phyloP scores from a whole-genome alignment of 2,329 filamentous ascomycete genomes.

The Fusarium solani-melongenae region DNA sequence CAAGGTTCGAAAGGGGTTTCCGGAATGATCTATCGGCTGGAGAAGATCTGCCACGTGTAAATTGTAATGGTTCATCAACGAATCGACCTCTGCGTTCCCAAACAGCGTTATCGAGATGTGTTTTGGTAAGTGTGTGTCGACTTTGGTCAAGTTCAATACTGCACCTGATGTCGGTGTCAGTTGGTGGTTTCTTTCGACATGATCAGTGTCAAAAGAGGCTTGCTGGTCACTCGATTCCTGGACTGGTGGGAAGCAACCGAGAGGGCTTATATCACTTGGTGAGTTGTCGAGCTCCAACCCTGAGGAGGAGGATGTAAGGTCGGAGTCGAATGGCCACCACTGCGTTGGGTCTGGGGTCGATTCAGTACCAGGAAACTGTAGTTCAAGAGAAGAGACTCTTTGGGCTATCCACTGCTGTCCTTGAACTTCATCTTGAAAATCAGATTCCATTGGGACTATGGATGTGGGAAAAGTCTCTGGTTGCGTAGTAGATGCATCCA shows the following conservation, averaged over 20 bases:
- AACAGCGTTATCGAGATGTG: neutral
- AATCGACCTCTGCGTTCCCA: neutral
- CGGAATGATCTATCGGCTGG: constrained; percentile 12
- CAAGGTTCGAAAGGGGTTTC: constrained; percentile 19
- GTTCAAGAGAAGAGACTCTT: neutral
- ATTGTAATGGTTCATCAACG: constrained; percentile 19
- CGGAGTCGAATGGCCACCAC: neutral
- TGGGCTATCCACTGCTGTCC: neutral
- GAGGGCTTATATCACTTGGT: neutral
- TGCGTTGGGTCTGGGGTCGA: neutral
- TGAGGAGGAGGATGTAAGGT: too few species aligned
- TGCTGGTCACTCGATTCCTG: neutral
- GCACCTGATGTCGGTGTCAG: neutral
- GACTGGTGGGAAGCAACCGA: too few species aligned
- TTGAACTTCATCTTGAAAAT: neutral
- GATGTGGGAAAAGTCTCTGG: neutral
- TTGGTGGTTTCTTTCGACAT: neutral
- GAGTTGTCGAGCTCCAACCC: neutral
- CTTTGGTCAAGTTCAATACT: neutral
- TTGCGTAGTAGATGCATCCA: neutral
- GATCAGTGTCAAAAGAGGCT: neutral
- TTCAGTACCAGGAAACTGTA: neutral
- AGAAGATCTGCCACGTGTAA: constrained; percentile 22
- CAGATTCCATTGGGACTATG: neutral
- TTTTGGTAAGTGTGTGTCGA: neutral